These are phyloP conservation scores for Filobasidium wieringae DNA, from an alignment of 768 basidiomycete genomes.

Conservation along the genomic window DNA sequence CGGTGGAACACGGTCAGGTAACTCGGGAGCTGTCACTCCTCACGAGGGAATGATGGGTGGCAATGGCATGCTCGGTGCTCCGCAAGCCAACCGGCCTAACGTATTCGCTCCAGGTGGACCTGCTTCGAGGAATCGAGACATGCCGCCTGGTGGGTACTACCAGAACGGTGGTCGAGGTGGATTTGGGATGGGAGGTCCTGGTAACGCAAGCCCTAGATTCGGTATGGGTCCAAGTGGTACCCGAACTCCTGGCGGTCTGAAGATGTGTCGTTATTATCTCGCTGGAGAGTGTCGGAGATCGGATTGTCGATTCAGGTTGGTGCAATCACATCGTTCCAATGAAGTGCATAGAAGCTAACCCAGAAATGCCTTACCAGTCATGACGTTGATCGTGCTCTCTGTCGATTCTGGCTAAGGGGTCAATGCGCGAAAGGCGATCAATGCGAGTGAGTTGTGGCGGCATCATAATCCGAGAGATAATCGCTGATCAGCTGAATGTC, in stretches of 20 bases:
- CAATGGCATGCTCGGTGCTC: constrained; percentile 5
- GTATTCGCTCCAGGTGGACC: not conserved
- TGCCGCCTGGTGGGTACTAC: constrained; percentile 23
- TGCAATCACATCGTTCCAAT: too few species aligned
- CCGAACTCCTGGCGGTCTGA: constrained; percentile 27
- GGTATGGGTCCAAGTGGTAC: constrained; percentile 14
- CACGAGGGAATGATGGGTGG: not conserved
- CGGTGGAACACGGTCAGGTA: constrained; percentile 42
- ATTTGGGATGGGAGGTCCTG: constrained; percentile 19
- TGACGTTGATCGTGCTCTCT: constrained; percentile 83
- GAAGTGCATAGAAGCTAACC: too few species aligned
- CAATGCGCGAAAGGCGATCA: constrained; percentile 92
- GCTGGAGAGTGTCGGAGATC: constrained; percentile 90
- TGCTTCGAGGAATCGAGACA: not conserved
- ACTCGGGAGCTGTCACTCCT: constrained; percentile 8
- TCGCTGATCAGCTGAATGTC: not conserved
- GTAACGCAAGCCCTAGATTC: constrained; percentile 30
- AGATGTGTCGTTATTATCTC: constrained; percentile 88
- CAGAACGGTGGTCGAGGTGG: constrained; percentile 30
- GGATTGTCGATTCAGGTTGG: constrained; percentile 94
- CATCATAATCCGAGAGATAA: not conserved
- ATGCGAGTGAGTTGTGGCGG: constrained; percentile 51
- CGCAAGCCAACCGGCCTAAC: constrained; percentile 13
- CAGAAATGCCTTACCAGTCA: constrained; percentile 66
- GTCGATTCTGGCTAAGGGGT: constrained; percentile 94